These are phyloP conservation scores for Pythium aristosporum DNA, from an alignment of 352 stramenopile genomes.

Conservation along the genomic window DNA sequence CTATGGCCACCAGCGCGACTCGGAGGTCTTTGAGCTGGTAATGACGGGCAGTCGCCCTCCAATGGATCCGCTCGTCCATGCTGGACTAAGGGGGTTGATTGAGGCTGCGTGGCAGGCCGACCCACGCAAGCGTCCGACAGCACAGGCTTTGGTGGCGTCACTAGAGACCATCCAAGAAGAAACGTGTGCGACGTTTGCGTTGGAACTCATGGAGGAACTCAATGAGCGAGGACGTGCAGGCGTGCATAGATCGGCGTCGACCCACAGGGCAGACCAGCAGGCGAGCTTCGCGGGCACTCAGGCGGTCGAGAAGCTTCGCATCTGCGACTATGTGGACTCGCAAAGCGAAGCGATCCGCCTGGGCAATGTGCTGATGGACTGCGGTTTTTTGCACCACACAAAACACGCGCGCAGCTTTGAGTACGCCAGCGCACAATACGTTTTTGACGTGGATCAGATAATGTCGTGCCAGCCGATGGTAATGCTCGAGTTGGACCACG, in stretches of 20 bases:
- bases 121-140: constrained; percentile 18
- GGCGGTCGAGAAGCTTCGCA: constrained; percentile 19
- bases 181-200: constrained; percentile 18
- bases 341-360: constrained; percentile 31
- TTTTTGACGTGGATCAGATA: constrained; percentile 30
- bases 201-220: constrained; percentile 21
- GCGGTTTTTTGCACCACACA: constrained; percentile 31
- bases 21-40: constrained; percentile 32
- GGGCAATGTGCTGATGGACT: constrained; percentile 38
- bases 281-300: constrained; percentile 28
- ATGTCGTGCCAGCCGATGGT: constrained; percentile 21
- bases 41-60: constrained; percentile 28
- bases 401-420: constrained; percentile 31
- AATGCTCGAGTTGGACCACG: constrained; percentile 24
- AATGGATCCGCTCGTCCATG: constrained; percentile 18
- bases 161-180: constrained; percentile 34
- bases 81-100: constrained; percentile 27
- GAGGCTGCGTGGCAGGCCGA: constrained; percentile 27
- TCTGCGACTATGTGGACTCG: constrained; percentile 16
- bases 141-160: constrained; percentile 21
- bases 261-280: neutral
- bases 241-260: neutral
- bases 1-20: constrained; percentile 10
- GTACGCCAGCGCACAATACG: constrained; percentile 22
- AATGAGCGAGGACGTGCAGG: constrained; percentile 12